These are phyloP conservation scores for Remersonia thermophila DNA, from an alignment of 2,329 filamentous ascomycete genomes.

Conservation along the genomic window DNA sequence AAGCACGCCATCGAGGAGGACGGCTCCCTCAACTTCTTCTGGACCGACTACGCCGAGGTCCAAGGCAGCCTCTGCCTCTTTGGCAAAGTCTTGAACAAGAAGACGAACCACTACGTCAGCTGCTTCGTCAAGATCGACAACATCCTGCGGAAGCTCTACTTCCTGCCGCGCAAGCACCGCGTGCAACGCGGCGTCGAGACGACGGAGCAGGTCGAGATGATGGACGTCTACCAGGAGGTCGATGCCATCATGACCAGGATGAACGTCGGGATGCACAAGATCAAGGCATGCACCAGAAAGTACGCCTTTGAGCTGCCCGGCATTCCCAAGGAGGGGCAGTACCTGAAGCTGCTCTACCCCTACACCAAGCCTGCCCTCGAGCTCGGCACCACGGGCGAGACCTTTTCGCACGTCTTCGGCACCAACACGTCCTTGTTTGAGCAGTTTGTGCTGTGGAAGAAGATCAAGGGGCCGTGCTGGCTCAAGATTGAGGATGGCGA, in stretches of 20 bases:
- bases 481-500: constrained; percentile 78
- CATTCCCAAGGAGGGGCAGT: constrained; percentile 79
- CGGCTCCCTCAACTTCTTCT: constrained; percentile 87
- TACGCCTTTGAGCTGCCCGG: constrained; percentile 89
- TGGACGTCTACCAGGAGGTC: constrained; percentile 81
- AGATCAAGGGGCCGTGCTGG: constrained; percentile 98
- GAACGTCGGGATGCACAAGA: constrained; percentile 81
- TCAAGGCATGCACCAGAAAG: constrained; percentile 78
- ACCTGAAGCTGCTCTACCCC: constrained; percentile 90
- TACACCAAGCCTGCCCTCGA: constrained; percentile 72
- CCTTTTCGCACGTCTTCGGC: constrained; percentile 89
- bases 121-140: constrained; percentile 96
- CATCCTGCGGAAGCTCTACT: constrained; percentile 82
- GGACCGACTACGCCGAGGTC: constrained; percentile 90
- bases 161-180: constrained; percentile 63
- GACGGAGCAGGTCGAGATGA: constrained; percentile 69
- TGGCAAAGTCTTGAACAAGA: constrained; percentile 89
- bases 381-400: constrained; percentile 63
- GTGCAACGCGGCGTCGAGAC: constrained; percentile 51
- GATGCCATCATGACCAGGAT: constrained; percentile 78
- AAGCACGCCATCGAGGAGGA: constrained; percentile 87
- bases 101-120: constrained; percentile 65
- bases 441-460: constrained; percentile 97
- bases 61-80: constrained; percentile 88
- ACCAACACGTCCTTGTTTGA: constrained; percentile 90